Evolutionary conservation across 352 stramenopile species (phyloP).

Genomic region (Globisporangium mamillatum): DNA sequence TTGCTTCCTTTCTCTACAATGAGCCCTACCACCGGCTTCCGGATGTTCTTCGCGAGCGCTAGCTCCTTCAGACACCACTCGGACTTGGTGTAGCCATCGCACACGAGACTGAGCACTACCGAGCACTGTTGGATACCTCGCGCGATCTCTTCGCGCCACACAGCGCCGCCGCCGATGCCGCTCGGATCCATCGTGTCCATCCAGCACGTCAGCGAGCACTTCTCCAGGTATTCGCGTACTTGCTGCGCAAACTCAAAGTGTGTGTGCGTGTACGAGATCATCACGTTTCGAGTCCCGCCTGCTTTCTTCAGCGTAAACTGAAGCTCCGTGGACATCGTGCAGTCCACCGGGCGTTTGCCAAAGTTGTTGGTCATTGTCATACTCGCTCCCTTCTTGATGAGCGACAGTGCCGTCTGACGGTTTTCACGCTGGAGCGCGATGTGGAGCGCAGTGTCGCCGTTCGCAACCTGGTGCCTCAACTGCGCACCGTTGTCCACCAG

Average conservation of each 20-base stretch:
- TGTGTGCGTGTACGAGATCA: slow-evolving; percentile 82
- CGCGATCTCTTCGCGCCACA: slow-evolving; percentile 82
- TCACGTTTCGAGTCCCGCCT: slow-evolving; percentile 67
- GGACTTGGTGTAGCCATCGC: slow-evolving; percentile 67
- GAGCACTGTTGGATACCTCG: slow-evolving; percentile 73
- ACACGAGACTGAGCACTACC: slow-evolving; percentile 69
- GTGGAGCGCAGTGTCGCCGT: slow-evolving; percentile 70
- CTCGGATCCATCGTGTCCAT: slow-evolving; percentile 85
- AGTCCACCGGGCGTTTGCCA: slow-evolving; percentile 71
- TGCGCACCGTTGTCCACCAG: slow-evolving; percentile 42
- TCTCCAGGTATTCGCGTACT: slow-evolving; percentile 63
- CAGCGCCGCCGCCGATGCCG: slow-evolving; percentile 66
- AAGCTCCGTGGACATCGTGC: slow-evolving; percentile 73
- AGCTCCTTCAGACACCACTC: slow-evolving; percentile 84
- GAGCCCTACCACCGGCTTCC: slow-evolving; percentile 57
- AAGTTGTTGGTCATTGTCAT: slow-evolving; percentile 64
- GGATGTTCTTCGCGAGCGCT: slow-evolving; percentile 66
- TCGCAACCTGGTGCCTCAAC: slow-evolving; percentile 32
- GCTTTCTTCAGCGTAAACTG: slow-evolving; percentile 79
- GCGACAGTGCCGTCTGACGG: slow-evolving; percentile 51
- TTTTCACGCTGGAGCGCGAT: slow-evolving; percentile 73
- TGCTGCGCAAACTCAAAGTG: slow-evolving; percentile 58
- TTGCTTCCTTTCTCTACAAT: slow-evolving; percentile 50
- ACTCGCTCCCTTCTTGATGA: slow-evolving; percentile 71
- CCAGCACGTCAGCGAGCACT: slow-evolving; percentile 66